Percentiles rank a stretch among this genome's conserved stretches.
Evolutionary conservation across 257 asterid species (phyloP).

Genomic region (Craterostigma plantagineum): DNA sequence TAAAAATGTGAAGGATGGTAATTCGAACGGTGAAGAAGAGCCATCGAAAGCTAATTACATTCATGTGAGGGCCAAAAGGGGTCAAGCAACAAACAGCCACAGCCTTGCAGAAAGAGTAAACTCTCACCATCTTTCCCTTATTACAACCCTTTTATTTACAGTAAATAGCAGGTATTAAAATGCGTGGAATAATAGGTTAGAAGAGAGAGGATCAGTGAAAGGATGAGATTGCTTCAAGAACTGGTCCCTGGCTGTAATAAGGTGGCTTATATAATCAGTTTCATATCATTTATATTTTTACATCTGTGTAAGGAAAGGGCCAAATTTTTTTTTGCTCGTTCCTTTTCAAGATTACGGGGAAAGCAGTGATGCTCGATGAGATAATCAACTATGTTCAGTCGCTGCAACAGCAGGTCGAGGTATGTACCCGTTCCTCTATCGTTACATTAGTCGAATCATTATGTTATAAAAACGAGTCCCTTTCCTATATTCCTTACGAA

Average conservation of each 20-base stretch:
- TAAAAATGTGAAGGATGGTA: constrained; percentile 34
- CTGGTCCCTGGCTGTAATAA: constrained; percentile 92
- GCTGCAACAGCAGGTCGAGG: constrained; percentile 95
- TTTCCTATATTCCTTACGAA: too few species aligned
- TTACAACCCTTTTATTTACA: too few species aligned
- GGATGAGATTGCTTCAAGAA: constrained; percentile 91
- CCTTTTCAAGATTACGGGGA: constrained; percentile 68
- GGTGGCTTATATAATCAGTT: constrained; percentile 14
- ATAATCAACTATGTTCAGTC: constrained; percentile 92
- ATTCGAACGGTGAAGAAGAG: constrained; percentile 29
- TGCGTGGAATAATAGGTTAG: constrained; percentile 29
- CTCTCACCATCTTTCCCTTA: neutral
- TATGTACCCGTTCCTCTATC: constrained; percentile 9
- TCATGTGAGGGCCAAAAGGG: constrained; percentile 84
- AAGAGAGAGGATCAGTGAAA: constrained; percentile 86
- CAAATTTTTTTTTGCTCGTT: neutral
- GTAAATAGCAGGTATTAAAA: neutral
- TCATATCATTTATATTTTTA: neutral
- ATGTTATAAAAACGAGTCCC: neutral
- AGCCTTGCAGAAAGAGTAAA: constrained; percentile 93
- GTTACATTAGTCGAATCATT: neutral
- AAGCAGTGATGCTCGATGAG: constrained; percentile 98
- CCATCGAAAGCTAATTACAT: constrained; percentile 57
- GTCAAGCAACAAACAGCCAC: constrained; percentile 94
- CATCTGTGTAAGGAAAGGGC: neutral